A percentile compares a stretch with the other conserved stretches of the same genome.
phyloP scores from a whole-genome alignment of 495 filamentous ascomycete genomes.

The Annulohypoxylon maeteangense region DNA sequence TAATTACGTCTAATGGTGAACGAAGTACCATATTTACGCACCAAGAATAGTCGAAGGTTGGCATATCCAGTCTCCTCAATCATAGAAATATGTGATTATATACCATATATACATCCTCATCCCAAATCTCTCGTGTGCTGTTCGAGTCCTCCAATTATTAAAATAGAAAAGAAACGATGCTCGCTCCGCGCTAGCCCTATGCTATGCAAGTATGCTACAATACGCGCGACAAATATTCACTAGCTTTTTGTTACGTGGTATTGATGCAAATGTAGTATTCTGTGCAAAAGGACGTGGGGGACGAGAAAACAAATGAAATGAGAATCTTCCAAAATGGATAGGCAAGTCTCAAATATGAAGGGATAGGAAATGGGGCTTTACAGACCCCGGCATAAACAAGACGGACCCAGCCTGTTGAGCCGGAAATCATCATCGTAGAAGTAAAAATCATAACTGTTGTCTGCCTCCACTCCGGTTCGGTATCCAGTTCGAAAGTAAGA shows the following conservation, averaged over 20 bases:
- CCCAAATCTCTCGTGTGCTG: slow-evolving; percentile 1
- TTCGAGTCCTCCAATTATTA: background rate
- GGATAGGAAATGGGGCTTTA: background rate
- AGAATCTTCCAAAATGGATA: background rate
- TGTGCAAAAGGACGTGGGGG: slow-evolving; percentile 6
- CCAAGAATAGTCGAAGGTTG: background rate
- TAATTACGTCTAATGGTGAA: background rate
- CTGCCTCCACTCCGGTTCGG: slow-evolving; percentile 21
- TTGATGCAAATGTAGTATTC: slow-evolving; percentile 30
- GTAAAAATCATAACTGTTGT: slow-evolving; percentile 20
- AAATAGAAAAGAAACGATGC: slow-evolving; percentile 15
- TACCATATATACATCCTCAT: slow-evolving; percentile 15
- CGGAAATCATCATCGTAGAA: background rate
- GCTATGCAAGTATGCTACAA: slow-evolving; percentile 28
- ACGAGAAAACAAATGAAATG: slow-evolving; percentile 1
- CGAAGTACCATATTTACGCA: background rate
- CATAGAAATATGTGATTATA: slow-evolving; percentile 5
- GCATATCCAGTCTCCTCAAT: slow-evolving; percentile 11
- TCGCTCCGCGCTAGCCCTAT: slow-evolving; percentile 35
- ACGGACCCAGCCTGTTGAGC: background rate
- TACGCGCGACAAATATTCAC: slow-evolving; percentile 6
- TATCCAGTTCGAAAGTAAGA: slow-evolving; percentile 14
- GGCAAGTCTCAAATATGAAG: background rate
- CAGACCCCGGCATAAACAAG: background rate
- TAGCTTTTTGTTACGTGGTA: slow-evolving; percentile 9